These are phyloP conservation scores for Ricinus communis DNA, from an alignment of 345 rosid genomes.

Conservation along the genomic window DNA sequence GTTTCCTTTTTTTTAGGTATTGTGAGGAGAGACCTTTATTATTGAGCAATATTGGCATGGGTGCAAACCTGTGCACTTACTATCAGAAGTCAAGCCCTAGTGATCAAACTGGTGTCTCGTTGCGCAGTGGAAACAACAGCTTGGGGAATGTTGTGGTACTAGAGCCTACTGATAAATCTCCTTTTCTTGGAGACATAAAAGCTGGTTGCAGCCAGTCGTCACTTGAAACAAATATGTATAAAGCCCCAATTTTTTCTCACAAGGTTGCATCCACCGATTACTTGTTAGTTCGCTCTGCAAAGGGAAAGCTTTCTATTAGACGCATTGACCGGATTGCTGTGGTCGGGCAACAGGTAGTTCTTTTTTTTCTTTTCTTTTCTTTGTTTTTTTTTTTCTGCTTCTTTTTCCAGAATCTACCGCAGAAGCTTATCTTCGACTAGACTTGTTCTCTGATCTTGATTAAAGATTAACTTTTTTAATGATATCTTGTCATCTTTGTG, in stretches of 20 bases:
- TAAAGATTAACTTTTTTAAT: background rate
- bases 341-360: constrained; percentile 93
- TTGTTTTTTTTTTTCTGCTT: background rate
- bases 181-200: constrained; percentile 91
- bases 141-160: constrained; percentile 68
- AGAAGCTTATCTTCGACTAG: background rate
- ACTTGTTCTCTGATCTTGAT: background rate
- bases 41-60: constrained; percentile 92
- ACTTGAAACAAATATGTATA: constrained; percentile 91
- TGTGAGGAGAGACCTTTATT: constrained; percentile 95
- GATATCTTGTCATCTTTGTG: background rate
- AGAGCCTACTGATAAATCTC: constrained; percentile 90
- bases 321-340: constrained; percentile 87
- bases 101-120: constrained; percentile 62
- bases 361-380: background rate
- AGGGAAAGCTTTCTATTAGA: constrained; percentile 90
- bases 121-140: constrained; percentile 56
- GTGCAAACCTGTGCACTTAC: constrained; percentile 88
- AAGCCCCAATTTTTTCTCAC: constrained; percentile 86
- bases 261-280: constrained; percentile 82
- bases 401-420: background rate
- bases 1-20: constrained; percentile 47
- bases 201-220: constrained; percentile 81
- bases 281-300: constrained; percentile 85
- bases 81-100: constrained; percentile 76